A percentile compares a stretch with the other conserved stretches of the same genome.
These are phyloP conservation scores for Trypanosoma cruzi DNA, from an alignment of 208 protist genomes.

Conservation along the genomic window DNA sequence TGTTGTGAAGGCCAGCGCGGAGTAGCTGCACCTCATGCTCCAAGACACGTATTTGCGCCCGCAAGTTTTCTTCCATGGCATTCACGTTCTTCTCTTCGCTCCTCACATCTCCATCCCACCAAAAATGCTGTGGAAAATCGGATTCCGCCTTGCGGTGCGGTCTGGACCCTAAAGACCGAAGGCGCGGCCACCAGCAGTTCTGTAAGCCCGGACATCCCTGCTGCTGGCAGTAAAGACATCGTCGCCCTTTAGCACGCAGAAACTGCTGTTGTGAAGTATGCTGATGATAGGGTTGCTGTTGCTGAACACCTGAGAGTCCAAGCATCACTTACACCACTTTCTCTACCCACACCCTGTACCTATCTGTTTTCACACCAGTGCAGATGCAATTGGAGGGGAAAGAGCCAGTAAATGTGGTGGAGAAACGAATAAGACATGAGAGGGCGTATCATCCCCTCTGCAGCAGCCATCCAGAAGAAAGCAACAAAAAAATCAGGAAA, in stretches of 20 bases:
- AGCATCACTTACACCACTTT: slow-evolving; percentile 1
- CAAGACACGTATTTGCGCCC: slow-evolving; percentile 56
- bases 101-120: background rate
- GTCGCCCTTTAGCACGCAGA: background rate
- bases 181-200: slow-evolving; percentile 17
- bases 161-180: background rate
- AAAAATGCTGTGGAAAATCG: background rate
- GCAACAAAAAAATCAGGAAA: background rate
- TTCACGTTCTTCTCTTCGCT: slow-evolving; percentile 1
- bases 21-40: slow-evolving; percentile 62
- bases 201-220: slow-evolving; percentile 18
- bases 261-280: background rate
- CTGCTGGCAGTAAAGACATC: slow-evolving; percentile 29
- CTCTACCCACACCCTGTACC: background rate
- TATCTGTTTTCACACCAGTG: background rate
- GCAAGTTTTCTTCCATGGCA: slow-evolving; percentile 37
- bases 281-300: background rate
- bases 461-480: background rate
- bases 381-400: too few species aligned
- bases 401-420: too few species aligned
- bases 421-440: background rate
- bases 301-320: slow-evolving; percentile 5
- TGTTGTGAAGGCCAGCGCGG: slow-evolving; percentile 14
- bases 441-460: background rate
- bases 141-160: background rate